Base-by-base conservation (phyloP, 805 yeast species). In the Saccharomycopsis selenospora region DNA sequence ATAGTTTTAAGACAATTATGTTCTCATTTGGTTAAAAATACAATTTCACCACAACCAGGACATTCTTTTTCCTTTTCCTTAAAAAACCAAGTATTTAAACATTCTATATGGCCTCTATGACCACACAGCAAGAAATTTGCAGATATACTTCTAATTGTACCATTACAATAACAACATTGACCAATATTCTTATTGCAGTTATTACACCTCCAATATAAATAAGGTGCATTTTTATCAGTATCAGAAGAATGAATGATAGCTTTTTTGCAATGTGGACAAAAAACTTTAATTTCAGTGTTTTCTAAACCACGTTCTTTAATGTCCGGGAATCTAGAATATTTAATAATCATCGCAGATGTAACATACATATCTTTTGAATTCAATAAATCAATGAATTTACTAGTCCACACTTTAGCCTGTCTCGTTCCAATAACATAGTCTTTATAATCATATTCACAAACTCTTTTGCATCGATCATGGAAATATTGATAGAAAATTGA, bases 141-240 rank as follows among this genome's bases (percentile, higher is more conserved):
- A 13, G 81, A 73, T 48, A 85, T 68, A 0, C 95, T 95, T 55
- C 76, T 77, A 57, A 90, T 70, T 0, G 95, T 87, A 59, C 76
- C 83, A 53, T 82, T 73, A 63, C 97, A 90, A 52, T 81, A 76
- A 24, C 81, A 72, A 63, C 97, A 90, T n/a, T 79, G 73, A 50
- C 79, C 81, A 52, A 79, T 80, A 13, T 68, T 67, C 45, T 65
- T 68, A 8, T 71, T 66, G 62, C 97, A 90, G 20, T 70, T 71
- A 46, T 80, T 87, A 66, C 97, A 90, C 62, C 82, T 85, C 95
- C 96, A 89, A 56, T 73, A 80, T 1, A 95, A 95, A 57, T 79
- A 76, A 29, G 61, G 63, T 17, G 66, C 65, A 0, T 59, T 61
- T 8, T 65, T 61, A 2, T 58, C 59, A 11, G 56, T 50, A 43